Evolutionary conservation across 1,284 basidiomycete species (phyloP).

Genomic region (Ustilago hordei): DNA sequence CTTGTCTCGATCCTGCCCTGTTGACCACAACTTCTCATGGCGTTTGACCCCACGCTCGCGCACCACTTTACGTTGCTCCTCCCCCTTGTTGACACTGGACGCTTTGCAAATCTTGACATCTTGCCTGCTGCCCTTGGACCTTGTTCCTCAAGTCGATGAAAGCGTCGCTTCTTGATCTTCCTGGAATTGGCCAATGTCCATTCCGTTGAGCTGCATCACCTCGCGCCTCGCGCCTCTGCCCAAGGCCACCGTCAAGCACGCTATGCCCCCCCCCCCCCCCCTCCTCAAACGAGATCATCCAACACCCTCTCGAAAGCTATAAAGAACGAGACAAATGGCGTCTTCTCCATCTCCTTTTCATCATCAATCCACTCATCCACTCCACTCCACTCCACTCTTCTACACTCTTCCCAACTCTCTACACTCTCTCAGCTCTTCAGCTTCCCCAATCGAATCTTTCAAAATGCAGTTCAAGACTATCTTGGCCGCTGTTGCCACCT

Average conservation of each 20-base stretch:
- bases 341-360: slow-evolving; percentile 42
- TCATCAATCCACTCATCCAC: slow-evolving; percentile 53
- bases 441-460: slow-evolving; percentile 29
- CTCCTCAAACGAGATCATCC: slow-evolving; percentile 1
- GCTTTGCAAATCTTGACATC: slow-evolving; percentile 15
- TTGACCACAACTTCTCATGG: neutral
- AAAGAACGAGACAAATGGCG: slow-evolving; percentile 36
- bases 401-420: slow-evolving; percentile 27
- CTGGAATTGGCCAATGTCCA: slow-evolving; percentile 5
- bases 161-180: slow-evolving; percentile 9
- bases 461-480: slow-evolving; percentile 64
- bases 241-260: slow-evolving; percentile 11
- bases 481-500: slow-evolving; percentile 47
- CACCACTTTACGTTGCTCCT: slow-evolving; percentile 11
- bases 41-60: slow-evolving; percentile 3
- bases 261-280: neutral
- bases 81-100: slow-evolving; percentile 3
- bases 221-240: neutral
- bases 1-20: slow-evolving; percentile 11
- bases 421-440: slow-evolving; percentile 45
- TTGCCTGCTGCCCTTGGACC: neutral
- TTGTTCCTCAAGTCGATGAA: slow-evolving; percentile 12
- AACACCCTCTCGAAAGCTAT: slow-evolving; percentile 37
- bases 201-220: slow-evolving; percentile 38
- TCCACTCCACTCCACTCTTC: slow-evolving; percentile 52